Base-by-base conservation (phyloP, 2,329 filamentous ascomycete species). In the Lecanicillium sp. region DNA sequence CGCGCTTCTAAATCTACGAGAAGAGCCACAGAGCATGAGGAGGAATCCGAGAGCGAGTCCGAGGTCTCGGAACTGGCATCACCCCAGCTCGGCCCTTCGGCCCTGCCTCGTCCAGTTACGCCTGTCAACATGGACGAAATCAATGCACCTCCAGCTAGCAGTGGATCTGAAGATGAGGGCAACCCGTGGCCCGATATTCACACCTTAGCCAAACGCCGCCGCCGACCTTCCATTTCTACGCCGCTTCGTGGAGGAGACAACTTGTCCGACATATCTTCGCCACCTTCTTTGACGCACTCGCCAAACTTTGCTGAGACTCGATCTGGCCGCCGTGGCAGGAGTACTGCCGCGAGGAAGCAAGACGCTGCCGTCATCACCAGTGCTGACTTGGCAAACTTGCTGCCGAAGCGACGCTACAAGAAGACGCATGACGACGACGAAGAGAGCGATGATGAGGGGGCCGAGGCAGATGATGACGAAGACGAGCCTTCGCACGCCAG, bases 261-360 rank as follows among this genome's bases (percentile, higher is more conserved):
- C 44, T 46, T 62, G n/a, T 77, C 73, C 1, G 69, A 77, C 33
- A 60, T 76, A 10, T 81, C 79, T 2, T 81, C 77, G 3, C 79
- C 77, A 0, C 79, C 79, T 1, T 81, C 79, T 0, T 62, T 83
- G 4, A 83, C 78, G 4, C 77, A 82, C 50, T 83, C 79, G 1
- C 79, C 79, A 22, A 81, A 81, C 48, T 69, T 65, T 43, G 55
- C 58, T 1, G 46, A 49, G 13, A 41, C 44, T 11, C 55, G 46
- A 33, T 47, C 48, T 15, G 46, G 52, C 4, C 58, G 37, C n/a
- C 38, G 38, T 18, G 38, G 63, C 45, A 54, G 55, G 1, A 58
- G 62, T 20, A 49, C 57, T 17, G 33, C 48, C 41, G 45, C 48
- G 45, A 51, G 58, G 25, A 15, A 18, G 14, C 54, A 54, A 33